phyloP scores from a whole-genome alignment of 1,284 basidiomycete genomes.

The Cryptococcus depauperatus region DNA sequence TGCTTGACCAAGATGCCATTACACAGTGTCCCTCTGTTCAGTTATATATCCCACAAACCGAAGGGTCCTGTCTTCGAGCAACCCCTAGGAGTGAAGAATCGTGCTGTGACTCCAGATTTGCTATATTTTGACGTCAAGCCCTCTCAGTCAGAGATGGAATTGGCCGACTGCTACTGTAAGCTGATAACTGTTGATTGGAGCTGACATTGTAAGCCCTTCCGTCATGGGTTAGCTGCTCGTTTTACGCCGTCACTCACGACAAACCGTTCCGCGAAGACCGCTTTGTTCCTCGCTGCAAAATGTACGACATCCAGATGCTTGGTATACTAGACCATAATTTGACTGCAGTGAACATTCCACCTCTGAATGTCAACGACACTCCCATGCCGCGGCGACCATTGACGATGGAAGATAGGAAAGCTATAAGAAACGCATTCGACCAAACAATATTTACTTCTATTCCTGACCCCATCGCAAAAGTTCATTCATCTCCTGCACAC shows the following conservation, averaged over 20 bases:
- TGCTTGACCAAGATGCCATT: slow-evolving; percentile 86
- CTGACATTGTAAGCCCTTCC: slow-evolving; percentile 23
- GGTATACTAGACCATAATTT: slow-evolving; percentile 83
- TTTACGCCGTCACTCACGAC: slow-evolving; percentile 45
- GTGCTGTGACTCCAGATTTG: slow-evolving; percentile 54
- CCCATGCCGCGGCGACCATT: slow-evolving; percentile 13
- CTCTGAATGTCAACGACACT: slow-evolving; percentile 47
- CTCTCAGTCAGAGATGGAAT: slow-evolving; percentile 28
- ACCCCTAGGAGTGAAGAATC: slow-evolving; percentile 41
- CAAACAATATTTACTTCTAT: slow-evolving; percentile 23
- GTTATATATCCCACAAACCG: slow-evolving; percentile 48
- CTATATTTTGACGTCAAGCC: slow-evolving; percentile 61
- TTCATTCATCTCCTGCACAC: slow-evolving; percentile 5
- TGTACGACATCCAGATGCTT: slow-evolving; percentile 91
- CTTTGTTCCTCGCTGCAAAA: slow-evolving; percentile 83
- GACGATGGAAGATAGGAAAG: slow-evolving; percentile 24
- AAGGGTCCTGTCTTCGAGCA: slow-evolving; percentile 48
- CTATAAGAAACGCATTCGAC: slow-evolving; percentile 32
- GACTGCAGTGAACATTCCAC: slow-evolving; percentile 73
- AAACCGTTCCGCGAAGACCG: slow-evolving; percentile 74
- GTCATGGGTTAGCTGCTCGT: slow-evolving; percentile 44
- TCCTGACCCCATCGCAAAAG: slow-evolving; percentile 1
- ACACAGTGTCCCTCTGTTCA: slow-evolving; percentile 83
- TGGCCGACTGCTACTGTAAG: slow-evolving; percentile 41
- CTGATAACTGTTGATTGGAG: background rate